Conservation (phyloP, 768 basidiomycete genomes). For the Glaciozyma martinii region DNA sequence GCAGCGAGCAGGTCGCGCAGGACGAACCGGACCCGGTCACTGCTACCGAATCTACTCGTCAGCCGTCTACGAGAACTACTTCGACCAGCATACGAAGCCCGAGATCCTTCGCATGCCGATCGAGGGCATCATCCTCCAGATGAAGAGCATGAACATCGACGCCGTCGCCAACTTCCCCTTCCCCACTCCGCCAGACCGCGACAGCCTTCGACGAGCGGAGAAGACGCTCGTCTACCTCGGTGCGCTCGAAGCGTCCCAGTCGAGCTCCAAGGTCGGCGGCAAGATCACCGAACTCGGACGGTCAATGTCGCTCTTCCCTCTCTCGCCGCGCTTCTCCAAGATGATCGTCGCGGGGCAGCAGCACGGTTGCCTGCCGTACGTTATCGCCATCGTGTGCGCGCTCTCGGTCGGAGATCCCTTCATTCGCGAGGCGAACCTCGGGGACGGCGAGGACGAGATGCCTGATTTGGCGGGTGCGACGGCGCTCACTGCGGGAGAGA, state of each 20-base stretch:
- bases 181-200: conserved; percentile 84
- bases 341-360: conserved; percentile 83
- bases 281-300: conserved; percentile 83
- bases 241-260: conserved; percentile 49
- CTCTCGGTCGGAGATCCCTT: conserved; percentile 94
- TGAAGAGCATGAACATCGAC: conserved; percentile 99
- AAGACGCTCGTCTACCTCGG: conserved; percentile 69
- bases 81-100: conserved; percentile 73
- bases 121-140: conserved; percentile 90
- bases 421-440: conserved; percentile 60
- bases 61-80: conserved; percentile 85
- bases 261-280: conserved; percentile 42
- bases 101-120: conserved; percentile 94
- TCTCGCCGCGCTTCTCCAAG: conserved; percentile 87
- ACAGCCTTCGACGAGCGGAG: conserved; percentile 69
- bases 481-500: conserved; percentile 41
- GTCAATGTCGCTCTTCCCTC: conserved; percentile 85
- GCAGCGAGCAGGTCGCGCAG: conserved; percentile 91
- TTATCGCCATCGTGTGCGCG: conserved; percentile 81
- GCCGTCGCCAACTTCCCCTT: conserved; percentile 95
- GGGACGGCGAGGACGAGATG: conserved; percentile 46
- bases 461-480: conserved; percentile 42
- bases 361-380: conserved; percentile 83
- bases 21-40: conserved; percentile 94
- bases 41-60: conserved; percentile 96